Conservation (phyloP, 2,329 filamentous ascomycete species). For the Aspergillus fischeri region DNA sequence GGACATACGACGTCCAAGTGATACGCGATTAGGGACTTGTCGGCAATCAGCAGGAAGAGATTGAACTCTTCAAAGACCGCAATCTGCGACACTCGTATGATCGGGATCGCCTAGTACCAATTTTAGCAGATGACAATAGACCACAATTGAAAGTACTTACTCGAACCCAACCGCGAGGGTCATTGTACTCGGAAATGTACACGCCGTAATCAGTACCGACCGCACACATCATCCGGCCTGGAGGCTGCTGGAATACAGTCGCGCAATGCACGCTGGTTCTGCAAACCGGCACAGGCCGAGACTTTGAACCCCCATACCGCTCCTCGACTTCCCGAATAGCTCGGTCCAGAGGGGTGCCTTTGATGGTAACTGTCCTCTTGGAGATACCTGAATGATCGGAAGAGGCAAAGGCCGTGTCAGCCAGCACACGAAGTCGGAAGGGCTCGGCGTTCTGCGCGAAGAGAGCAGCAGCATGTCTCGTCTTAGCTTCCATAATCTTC, state of each 20-base stretch:
- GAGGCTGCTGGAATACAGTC: constrained; percentile 76
- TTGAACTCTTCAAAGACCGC: constrained; percentile 95
- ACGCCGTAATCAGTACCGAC: constrained; percentile 95
- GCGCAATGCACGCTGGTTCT: constrained; percentile 87
- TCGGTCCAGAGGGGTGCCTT: constrained; percentile 84
- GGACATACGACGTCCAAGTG: constrained; percentile 79
- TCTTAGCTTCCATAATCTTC: constrained; percentile 93
- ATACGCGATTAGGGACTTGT: constrained; percentile 87
- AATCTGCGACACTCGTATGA: constrained; percentile 79
- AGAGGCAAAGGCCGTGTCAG: constrained; percentile 74
- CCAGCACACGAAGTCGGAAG: constrained; percentile 85
- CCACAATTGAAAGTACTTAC: constrained; percentile 50
- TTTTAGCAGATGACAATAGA: constrained; percentile 5
- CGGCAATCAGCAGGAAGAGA: constrained; percentile 83
- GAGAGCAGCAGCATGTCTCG: constrained; percentile 80
- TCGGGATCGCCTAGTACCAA: constrained; percentile 64
- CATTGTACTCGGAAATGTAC: constrained; percentile 80
- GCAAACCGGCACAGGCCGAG: constrained; percentile 71
- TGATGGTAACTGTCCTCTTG: constrained; percentile 68
- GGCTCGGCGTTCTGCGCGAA: constrained; percentile 93
- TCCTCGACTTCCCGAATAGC: constrained; percentile 86
- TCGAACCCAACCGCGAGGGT: constrained; percentile 86
- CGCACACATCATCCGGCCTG: constrained; percentile 81
- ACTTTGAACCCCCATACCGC: constrained; percentile 59
- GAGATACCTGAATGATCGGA: constrained; percentile 49